A percentile compares a stretch with the other conserved stretches of the same genome.
Conservation (phyloP, 805 yeast genomes). For the Zygosaccharomyces lentus region DNA sequence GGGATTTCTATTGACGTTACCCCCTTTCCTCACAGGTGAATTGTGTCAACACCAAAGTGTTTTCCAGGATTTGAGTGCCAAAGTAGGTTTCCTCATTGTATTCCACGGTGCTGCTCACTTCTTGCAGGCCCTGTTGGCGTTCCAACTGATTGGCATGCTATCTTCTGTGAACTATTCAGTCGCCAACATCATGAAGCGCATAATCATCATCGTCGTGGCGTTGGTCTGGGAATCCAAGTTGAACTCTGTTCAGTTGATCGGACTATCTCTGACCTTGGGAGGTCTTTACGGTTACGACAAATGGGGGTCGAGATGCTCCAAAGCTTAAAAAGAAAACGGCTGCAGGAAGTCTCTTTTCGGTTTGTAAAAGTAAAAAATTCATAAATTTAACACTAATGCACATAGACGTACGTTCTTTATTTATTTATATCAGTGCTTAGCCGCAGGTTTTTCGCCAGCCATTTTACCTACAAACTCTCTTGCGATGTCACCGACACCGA, state of each 20-base stretch:
- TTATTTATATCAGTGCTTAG: constrained; percentile 24
- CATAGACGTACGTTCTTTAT: neutral
- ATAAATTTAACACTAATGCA: neutral
- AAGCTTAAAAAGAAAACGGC: neutral
- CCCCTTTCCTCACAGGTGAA: constrained; percentile 61
- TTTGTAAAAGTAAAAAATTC: constrained; percentile 4
- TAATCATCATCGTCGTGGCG: constrained; percentile 63
- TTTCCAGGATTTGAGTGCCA: constrained; percentile 26
- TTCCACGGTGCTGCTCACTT: constrained; percentile 71
- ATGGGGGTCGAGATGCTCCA: constrained; percentile 44
- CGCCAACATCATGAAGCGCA: constrained; percentile 72
- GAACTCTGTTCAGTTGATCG: constrained; percentile 43
- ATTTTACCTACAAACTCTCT: constrained; percentile 60
- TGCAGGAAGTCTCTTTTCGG: neutral
- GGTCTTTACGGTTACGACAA: constrained; percentile 71
- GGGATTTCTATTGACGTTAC: constrained; percentile 64
- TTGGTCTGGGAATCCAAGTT: constrained; percentile 57
- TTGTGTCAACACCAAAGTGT: constrained; percentile 28
- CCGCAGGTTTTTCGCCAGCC: constrained; percentile 55
- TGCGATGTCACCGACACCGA: constrained; percentile 93
- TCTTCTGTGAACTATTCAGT: constrained; percentile 77
- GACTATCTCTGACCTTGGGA: constrained; percentile 50
- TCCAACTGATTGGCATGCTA: constrained; percentile 65
- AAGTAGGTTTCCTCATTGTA: constrained; percentile 39
- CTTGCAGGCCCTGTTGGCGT: constrained; percentile 67